Base-by-base conservation (phyloP, 2,329 filamentous ascomycete genomes). In the Sarocladiaceae sp. region DNA sequence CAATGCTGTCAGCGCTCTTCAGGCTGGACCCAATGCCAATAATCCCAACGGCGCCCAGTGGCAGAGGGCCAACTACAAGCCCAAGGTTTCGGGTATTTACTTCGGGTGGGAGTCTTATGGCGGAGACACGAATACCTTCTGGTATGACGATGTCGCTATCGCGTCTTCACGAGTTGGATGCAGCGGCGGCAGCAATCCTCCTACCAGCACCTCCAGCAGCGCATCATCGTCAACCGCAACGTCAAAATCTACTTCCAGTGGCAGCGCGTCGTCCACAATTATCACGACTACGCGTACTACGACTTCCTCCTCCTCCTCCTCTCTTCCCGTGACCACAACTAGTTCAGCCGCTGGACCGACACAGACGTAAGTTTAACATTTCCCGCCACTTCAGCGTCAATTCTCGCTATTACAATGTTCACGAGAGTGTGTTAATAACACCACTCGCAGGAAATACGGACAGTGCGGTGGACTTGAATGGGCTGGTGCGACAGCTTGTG, bases 91-190 rank as follows among this genome's bases (percentile, higher is more conserved):
- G 0, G 75, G 56, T 6, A 62, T 80, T 21, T 78, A 81, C 60
- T 81, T 81, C 49, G 78, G 78, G 0, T 81, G 78, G 77, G 78
- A 82, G 65, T 74, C 70, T 4, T 82, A 82, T 51, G 74, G 76
- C 9, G 75, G 75, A 1, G 76, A 77, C 48, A 60, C 65, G 3
- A 81, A 81, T 58, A 82, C 78, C 2, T 73, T 81, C 52, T 80
- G 76, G 76, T 81, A 79, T 49, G 78, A 82, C 51, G 77, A 82
- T 53, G 68, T 81, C 50, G 67, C 60, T 6, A 58, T 81, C 39
- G 35, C 35, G 45, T 55, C 53, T 1, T 50, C 43, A 23, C 52
- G 54, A 10, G 45, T 56, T 18, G 53, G 54, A 18, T 56, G 54
- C 32, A 18, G 11, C n/a, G 31, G 31, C 11, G 43, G 43, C n/a